A percentile compares a stretch with the other conserved stretches of the same genome.
phyloP scores from a whole-genome alignment of 2,329 filamentous ascomycete genomes.

The Berkeleyomyces basicola region DNA sequence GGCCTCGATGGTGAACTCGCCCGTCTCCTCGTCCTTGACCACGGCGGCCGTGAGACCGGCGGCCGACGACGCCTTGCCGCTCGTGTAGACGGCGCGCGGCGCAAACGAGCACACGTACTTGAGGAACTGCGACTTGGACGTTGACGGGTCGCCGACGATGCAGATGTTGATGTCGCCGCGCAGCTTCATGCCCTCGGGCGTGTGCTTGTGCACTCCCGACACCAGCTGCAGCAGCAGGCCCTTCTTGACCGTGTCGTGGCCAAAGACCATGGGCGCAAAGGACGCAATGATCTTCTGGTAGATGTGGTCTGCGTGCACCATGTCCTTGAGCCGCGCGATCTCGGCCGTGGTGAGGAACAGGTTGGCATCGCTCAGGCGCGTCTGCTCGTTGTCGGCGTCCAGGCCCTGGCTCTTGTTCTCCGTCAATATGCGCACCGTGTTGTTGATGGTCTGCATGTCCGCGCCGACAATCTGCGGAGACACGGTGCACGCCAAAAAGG shows the following conservation, averaged over 20 bases:
- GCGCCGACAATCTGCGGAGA: slow-evolving; percentile 52
- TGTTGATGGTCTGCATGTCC: slow-evolving; percentile 39
- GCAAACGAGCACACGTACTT: slow-evolving; percentile 96
- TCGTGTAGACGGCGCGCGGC: slow-evolving; percentile 94
- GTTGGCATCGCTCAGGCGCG: slow-evolving; percentile 4
- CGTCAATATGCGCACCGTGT: slow-evolving; percentile 33
- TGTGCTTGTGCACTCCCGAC: slow-evolving; percentile 86
- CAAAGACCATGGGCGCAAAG: slow-evolving; percentile 91
- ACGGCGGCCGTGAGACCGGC: slow-evolving; percentile 95
- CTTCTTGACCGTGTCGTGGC: slow-evolving; percentile 95
- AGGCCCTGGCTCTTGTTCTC: slow-evolving; percentile 52
- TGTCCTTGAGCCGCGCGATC: slow-evolving; percentile 75
- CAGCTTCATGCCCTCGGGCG: slow-evolving; percentile 84
- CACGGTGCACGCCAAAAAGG: slow-evolving; percentile 96
- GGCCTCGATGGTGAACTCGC: slow-evolving; percentile 96
- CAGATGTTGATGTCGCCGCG: slow-evolving; percentile 98
- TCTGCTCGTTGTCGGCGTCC: slow-evolving; percentile 16
- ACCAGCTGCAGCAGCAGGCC: slow-evolving; percentile 85
- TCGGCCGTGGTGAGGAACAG: slow-evolving; percentile 48
- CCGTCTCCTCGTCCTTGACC: slow-evolving; percentile 94
- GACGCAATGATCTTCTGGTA: slow-evolving; percentile 87
- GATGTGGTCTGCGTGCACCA: slow-evolving; percentile 93
- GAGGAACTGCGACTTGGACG: slow-evolving; percentile 93
- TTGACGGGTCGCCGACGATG: slow-evolving; percentile 91
- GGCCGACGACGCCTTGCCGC: slow-evolving; percentile 90